Conservation (phyloP, 306 rosid genomes). For the Crataegus laevigata region DNA sequence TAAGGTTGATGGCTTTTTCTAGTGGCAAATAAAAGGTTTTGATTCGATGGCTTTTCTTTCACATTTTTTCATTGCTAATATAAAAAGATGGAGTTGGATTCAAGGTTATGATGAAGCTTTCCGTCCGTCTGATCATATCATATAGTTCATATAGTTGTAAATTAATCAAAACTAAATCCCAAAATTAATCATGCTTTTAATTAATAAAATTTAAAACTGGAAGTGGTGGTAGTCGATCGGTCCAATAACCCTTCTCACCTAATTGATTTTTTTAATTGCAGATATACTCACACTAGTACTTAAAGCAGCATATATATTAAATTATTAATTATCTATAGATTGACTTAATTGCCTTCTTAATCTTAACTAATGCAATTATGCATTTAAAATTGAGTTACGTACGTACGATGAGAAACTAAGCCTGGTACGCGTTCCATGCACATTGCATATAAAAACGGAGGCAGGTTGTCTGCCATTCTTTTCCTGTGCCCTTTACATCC, state of each 20-base stretch:
- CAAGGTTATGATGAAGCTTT: conserved; percentile 10
- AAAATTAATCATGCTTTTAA: background rate
- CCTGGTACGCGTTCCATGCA: background rate
- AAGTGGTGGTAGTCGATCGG: conserved; percentile 15
- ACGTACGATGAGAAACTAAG: background rate
- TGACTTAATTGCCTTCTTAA: background rate
- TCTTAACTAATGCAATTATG: background rate
- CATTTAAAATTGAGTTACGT: background rate
- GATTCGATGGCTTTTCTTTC: conserved; percentile 16
- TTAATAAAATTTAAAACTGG: background rate
- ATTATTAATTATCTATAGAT: background rate
- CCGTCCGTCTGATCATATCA: background rate
- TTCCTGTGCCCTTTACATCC: no score
- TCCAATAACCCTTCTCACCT: conserved; percentile 8
- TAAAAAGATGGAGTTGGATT: conserved; percentile 8
- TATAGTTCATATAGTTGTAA: background rate
- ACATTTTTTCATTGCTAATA: background rate
- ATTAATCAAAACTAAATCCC: background rate
- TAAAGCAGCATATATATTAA: background rate
- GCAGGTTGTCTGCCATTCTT: no score
- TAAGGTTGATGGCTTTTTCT: conserved; percentile 15
- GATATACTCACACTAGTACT: conserved; percentile 5
- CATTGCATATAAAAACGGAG: no score
- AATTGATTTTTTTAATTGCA: conserved; percentile 10
- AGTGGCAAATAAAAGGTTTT: conserved; percentile 10